Evolutionary conservation across 1,284 basidiomycete species (phyloP).

Genomic region (Calocybe gambosa): DNA sequence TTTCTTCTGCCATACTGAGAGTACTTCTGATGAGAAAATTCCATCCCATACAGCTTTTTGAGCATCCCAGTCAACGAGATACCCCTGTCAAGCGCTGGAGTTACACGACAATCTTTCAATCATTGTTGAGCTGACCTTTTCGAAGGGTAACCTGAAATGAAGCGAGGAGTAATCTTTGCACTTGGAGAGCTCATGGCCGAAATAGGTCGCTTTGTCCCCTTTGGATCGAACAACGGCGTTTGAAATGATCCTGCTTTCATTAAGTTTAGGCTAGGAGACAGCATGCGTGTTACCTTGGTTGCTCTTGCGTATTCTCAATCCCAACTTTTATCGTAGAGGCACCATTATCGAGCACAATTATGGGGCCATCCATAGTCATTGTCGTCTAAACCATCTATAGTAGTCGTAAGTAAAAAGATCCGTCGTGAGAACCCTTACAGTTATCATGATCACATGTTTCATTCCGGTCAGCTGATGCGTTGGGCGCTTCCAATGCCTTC

Average conservation of each 20-base stretch:
- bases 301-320: conserved; percentile 31
- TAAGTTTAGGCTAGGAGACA: conserved; percentile 8
- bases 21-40: conserved; percentile 63
- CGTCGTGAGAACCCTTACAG: not conserved
- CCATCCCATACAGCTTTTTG: conserved; percentile 90
- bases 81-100: conserved; percentile 54
- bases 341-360: conserved; percentile 82
- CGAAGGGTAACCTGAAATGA: conserved; percentile 78
- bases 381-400: not conserved
- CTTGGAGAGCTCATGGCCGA: conserved; percentile 73
- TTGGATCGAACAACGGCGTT: conserved; percentile 81
- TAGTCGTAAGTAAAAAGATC: not conserved
- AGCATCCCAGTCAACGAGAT: conserved; percentile 87
- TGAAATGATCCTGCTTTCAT: conserved; percentile 51
- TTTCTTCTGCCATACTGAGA: conserved; percentile 45
- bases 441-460: not conserved
- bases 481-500: too few relatives aligned
- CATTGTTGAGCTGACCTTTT: conserved; percentile 53
- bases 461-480: not conserved
- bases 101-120: conserved; percentile 7
- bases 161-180: conserved; percentile 77
- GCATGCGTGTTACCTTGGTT: conserved; percentile 22
- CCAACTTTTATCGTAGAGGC: conserved; percentile 77
- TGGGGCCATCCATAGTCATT: conserved; percentile 33
- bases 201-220: conserved; percentile 71